A percentile compares a stretch with the other conserved stretches of the same genome.
Evolutionary conservation across 495 filamentous ascomycete species (phyloP).

Genomic region (Xylaria flabelliformis): DNA sequence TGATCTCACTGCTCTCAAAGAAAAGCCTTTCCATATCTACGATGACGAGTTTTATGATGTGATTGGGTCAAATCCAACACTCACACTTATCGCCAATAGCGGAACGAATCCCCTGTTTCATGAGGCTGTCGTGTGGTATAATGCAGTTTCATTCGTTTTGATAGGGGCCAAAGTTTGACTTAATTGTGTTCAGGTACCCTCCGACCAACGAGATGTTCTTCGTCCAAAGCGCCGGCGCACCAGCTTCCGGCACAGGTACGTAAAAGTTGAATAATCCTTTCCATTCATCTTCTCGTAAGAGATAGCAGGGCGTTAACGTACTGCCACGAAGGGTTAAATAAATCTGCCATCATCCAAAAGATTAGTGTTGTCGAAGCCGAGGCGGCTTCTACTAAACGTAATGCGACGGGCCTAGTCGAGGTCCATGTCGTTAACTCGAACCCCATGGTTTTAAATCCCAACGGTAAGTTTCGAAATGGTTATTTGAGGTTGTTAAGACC

Average conservation of each 20-base stretch:
- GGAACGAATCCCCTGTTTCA: conserved; percentile 55
- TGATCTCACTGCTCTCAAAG: conserved; percentile 37
- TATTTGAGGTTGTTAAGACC: too few species aligned
- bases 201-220: conserved; percentile 60
- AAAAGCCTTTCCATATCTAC: conserved; percentile 55
- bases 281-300: background rate
- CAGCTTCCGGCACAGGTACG: conserved; percentile 50
- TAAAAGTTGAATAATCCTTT: background rate
- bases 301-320: background rate
- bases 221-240: conserved; percentile 56
- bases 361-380: conserved; percentile 52
- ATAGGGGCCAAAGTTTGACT: conserved; percentile 34
- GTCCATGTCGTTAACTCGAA: conserved; percentile 45
- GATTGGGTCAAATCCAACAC: conserved; percentile 49
- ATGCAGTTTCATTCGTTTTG: background rate
- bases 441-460: conserved; percentile 55
- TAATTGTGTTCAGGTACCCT: conserved; percentile 29
- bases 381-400: conserved; percentile 45
- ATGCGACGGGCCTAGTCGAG: conserved; percentile 51
- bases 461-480: too few species aligned
- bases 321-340: conserved; percentile 44
- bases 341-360: conserved; percentile 58
- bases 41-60: conserved; percentile 53
- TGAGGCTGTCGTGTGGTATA: conserved; percentile 59
- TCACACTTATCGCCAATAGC: conserved; percentile 50